phyloP scores from a whole-genome alignment of 2,329 filamentous ascomycete genomes.

The Zymoseptoria crescenta region DNA sequence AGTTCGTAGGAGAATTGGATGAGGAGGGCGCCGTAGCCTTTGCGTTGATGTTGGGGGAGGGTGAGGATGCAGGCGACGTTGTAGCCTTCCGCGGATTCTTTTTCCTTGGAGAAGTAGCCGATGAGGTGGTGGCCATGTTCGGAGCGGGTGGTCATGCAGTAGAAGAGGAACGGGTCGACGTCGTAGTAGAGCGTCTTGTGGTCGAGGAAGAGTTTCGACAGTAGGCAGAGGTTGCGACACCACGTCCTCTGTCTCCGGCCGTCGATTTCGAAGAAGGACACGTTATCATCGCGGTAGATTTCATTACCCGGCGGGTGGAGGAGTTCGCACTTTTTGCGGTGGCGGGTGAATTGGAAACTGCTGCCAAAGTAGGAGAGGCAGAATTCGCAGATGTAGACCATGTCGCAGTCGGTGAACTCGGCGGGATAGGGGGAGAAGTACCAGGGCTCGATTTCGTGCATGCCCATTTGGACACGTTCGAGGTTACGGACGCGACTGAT shows the following conservation, averaged over 20 bases:
- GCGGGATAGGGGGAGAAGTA: slow-evolving; percentile 98
- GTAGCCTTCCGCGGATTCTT: slow-evolving; percentile 92
- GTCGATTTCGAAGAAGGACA: slow-evolving; percentile 97
- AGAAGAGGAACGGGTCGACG: slow-evolving; percentile 97
- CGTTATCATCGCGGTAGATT: slow-evolving; percentile 88
- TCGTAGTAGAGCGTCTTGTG: slow-evolving; percentile 99
- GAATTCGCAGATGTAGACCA: slow-evolving; percentile 96
- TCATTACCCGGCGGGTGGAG: slow-evolving; percentile 95
- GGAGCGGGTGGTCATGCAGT: slow-evolving; percentile 87
- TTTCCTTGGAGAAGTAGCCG: slow-evolving; percentile 99
- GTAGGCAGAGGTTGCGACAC: slow-evolving; percentile 89
- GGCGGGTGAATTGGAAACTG: slow-evolving; percentile 71
- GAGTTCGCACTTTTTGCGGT: slow-evolving; percentile 82
- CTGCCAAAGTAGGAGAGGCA: slow-evolving; percentile 87
- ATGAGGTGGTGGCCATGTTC: slow-evolving; percentile 89
- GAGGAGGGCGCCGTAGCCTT: slow-evolving; percentile 83
- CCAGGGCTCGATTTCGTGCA: slow-evolving; percentile 89
- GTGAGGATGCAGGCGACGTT: slow-evolving; percentile 98
- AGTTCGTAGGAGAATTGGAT: slow-evolving; percentile 98
- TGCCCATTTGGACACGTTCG: slow-evolving; percentile 87
- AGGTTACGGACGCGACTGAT: slow-evolving; percentile 94
- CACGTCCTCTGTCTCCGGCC: slow-evolving; percentile 88
- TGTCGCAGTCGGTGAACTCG: slow-evolving; percentile 75
- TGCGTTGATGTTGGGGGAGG: slow-evolving; percentile 89
- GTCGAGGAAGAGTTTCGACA: slow-evolving; percentile 93